A percentile compares a stretch with the other conserved stretches of the same genome.
Evolutionary conservation across 192 early-diverging fungal genomes (phyloP).

Genomic region (Rhizoclosmatium globosum): DNA sequence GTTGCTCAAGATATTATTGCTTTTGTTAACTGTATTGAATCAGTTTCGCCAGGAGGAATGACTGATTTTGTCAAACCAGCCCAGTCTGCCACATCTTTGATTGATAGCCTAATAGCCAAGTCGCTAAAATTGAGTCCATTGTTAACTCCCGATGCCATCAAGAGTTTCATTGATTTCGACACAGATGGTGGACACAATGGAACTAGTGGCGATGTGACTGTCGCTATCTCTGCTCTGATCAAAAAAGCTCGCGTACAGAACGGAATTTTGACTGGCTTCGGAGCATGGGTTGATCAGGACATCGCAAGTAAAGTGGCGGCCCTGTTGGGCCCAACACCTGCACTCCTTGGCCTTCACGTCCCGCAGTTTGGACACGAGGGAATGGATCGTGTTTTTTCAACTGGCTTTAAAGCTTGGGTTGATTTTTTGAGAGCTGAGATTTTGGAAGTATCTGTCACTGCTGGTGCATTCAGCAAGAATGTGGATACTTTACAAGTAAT

Average conservation of each 20-base stretch:
- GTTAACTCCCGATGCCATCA: background rate
- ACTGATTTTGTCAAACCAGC: conserved; percentile 18
- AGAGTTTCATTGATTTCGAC: conserved; percentile 32
- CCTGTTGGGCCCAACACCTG: conserved; percentile 17
- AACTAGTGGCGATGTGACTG: background rate
- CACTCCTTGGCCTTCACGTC: conserved; percentile 12
- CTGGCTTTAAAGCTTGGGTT: conserved; percentile 20
- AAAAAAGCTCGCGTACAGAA: background rate
- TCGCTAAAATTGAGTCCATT: background rate
- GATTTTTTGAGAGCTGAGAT: conserved; percentile 4
- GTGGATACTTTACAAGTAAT: conserved; percentile 15
- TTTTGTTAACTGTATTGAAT: conserved; percentile 3
- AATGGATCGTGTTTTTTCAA: conserved; percentile 19
- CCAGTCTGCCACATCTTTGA: background rate
- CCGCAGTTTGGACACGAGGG: conserved; percentile 23
- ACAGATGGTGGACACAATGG: conserved; percentile 37
- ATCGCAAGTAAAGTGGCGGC: conserved; percentile 12
- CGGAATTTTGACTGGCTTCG: conserved; percentile 23
- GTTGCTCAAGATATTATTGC: background rate
- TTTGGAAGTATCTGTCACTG: background rate
- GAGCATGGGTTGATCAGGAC: conserved; percentile 20
- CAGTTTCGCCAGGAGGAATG: background rate
- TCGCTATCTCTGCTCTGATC: background rate
- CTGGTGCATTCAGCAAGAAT: background rate
- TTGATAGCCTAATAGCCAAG: background rate